Conservation (phyloP, 768 basidiomycete genomes). For the Agaricus subrufescens region DNA sequence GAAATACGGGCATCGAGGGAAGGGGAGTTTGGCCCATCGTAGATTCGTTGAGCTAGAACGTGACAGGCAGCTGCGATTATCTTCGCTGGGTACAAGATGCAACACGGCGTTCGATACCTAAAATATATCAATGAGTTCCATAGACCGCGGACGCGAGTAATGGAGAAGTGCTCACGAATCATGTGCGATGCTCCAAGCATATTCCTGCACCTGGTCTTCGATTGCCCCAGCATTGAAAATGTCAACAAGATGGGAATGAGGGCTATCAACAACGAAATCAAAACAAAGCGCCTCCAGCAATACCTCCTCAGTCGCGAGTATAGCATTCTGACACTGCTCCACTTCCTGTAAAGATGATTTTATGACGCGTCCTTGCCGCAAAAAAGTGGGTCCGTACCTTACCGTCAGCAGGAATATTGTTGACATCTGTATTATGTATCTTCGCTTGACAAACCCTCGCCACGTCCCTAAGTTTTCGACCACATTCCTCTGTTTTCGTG, state of each 20-base stretch:
- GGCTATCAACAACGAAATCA: constrained; percentile 75
- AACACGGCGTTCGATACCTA: constrained; percentile 79
- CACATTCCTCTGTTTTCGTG: constrained; percentile 90
- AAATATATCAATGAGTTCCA: constrained; percentile 8
- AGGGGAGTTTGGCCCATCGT: constrained; percentile 69
- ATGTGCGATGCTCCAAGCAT: constrained; percentile 82
- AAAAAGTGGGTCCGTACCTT: constrained; percentile 39
- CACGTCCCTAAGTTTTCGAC: constrained; percentile 81
- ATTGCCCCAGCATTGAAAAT: constrained; percentile 56
- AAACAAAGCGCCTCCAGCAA: constrained; percentile 83
- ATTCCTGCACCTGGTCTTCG: constrained; percentile 54
- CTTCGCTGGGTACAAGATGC: constrained; percentile 62
- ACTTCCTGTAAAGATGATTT: constrained; percentile 51
- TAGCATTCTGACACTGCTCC: constrained; percentile 62
- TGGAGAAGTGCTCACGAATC: constrained; percentile 60
- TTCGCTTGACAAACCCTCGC: constrained; percentile 73
- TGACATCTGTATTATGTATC: constrained; percentile 48
- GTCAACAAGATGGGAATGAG: constrained; percentile 72
- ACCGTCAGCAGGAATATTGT: constrained; percentile 56
- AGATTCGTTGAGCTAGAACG: constrained; percentile 67
- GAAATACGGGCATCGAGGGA: constrained; percentile 75
- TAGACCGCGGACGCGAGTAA: background rate
- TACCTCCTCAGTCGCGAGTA: constrained; percentile 72
- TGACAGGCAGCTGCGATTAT: constrained; percentile 77
- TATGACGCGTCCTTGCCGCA: background rate